phyloP scores from a whole-genome alignment of 345 rosid species.

The Sonneratia caseolaris region DNA sequence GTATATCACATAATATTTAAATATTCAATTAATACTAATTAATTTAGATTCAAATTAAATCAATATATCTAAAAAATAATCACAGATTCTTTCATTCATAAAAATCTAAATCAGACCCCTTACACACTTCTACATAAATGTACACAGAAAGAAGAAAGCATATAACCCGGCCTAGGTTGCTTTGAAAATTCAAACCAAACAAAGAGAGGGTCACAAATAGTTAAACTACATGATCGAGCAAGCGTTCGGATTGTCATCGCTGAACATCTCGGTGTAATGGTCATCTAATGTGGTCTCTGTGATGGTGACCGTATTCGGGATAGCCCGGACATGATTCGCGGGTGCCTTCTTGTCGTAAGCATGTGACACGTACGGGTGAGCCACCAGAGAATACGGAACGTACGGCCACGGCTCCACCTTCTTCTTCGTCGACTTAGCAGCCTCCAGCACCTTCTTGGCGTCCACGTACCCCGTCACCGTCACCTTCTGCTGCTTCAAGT shows the following conservation, averaged over 20 bases:
- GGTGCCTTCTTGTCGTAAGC: constrained; percentile 97
- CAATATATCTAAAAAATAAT: no score
- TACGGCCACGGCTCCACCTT: constrained; percentile 93
- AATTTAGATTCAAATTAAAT: no score
- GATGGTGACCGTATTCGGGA: constrained; percentile 40
- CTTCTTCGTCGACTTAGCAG: constrained; percentile 77
- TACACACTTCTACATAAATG: no score
- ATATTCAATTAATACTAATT: no score
- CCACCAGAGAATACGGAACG: constrained; percentile 58
- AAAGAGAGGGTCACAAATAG: not conserved
- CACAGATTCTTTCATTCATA: no score
- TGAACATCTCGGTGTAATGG: constrained; percentile 51
- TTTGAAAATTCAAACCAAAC: not conserved
- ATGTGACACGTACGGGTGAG: constrained; percentile 62
- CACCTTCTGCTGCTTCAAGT: constrained; percentile 71
- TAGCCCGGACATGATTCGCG: constrained; percentile 50
- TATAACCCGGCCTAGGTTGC: no score
- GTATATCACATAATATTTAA: no score
- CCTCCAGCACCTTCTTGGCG: constrained; percentile 47
- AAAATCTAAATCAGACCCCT: no score
- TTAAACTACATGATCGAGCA: constrained; percentile 54
- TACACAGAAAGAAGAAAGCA: not conserved
- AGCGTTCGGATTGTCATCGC: constrained; percentile 77
- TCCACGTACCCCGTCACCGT: constrained; percentile 64
- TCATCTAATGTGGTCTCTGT: constrained; percentile 56